A percentile compares a stretch with the other conserved stretches of the same genome.
These are phyloP conservation scores for Boletus tylopilopsis DNA, from an alignment of 768 basidiomycete species.

Conservation along the genomic window DNA sequence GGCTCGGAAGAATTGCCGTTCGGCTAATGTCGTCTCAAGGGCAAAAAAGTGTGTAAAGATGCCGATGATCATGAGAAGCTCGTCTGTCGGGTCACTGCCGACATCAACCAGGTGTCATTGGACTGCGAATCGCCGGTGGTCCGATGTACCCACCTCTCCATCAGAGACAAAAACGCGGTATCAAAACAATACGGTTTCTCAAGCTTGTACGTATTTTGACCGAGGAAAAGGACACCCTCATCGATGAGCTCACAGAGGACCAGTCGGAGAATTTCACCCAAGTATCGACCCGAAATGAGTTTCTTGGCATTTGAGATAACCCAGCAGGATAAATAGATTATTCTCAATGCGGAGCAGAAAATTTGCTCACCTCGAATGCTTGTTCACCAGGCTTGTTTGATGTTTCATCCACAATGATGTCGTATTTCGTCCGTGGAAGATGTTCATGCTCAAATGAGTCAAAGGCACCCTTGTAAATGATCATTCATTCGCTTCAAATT, in stretches of 20 bases:
- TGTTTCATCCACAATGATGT: slow-evolving; percentile 83
- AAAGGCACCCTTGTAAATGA: slow-evolving; percentile 74
- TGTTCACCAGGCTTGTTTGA: slow-evolving; percentile 98
- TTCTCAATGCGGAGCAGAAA: background rate
- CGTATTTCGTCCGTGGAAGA: slow-evolving; percentile 93
- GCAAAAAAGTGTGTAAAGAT: slow-evolving; percentile 98
- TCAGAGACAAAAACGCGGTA: slow-evolving; percentile 94
- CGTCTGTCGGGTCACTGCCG: slow-evolving; percentile 88
- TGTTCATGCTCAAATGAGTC: slow-evolving; percentile 95
- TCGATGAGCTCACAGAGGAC: slow-evolving; percentile 95
- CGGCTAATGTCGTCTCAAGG: slow-evolving; percentile 91
- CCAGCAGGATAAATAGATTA: background rate
- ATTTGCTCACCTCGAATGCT: slow-evolving; percentile 70
- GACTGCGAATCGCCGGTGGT: background rate
- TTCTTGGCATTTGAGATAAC: slow-evolving; percentile 45
- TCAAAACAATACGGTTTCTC: slow-evolving; percentile 92
- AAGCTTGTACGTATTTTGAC: slow-evolving; percentile 98
- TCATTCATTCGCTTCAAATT: background rate
- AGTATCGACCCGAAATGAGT: slow-evolving; percentile 93
- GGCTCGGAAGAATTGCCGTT: slow-evolving; percentile 96
- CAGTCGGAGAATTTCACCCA: slow-evolving; percentile 95
- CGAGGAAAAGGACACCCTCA: slow-evolving; percentile 94
- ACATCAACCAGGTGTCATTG: background rate
- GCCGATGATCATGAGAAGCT: slow-evolving; percentile 93
- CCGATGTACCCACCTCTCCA: slow-evolving; percentile 73